These are phyloP conservation scores for Teratosphaeriaceae sp. DNA, from an alignment of 2,329 filamentous ascomycete genomes.

Conservation along the genomic window DNA sequence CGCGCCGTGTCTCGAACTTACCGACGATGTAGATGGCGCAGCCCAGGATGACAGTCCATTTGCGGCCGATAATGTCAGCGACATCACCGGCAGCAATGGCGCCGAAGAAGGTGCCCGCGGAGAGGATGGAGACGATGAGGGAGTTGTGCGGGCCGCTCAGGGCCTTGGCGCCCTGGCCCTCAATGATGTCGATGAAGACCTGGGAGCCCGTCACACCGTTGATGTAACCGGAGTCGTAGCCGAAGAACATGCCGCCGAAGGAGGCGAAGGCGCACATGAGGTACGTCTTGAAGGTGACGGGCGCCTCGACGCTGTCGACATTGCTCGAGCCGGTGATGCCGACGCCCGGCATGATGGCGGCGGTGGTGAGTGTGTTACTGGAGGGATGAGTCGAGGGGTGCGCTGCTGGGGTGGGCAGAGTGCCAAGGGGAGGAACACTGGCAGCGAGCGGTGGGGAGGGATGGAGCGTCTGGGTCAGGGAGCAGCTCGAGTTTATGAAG, in stretches of 20 bases:
- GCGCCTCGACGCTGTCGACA: constrained; percentile 47
- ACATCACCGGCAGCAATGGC: constrained; percentile 71
- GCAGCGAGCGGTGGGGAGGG: background rate
- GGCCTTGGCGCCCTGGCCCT: constrained; percentile 31
- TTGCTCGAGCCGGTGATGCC: constrained; percentile 37
- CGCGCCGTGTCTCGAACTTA: constrained; percentile 12
- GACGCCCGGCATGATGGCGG: constrained; percentile 11
- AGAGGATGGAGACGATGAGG: constrained; percentile 70
- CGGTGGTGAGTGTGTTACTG: background rate
- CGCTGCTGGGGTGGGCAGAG: too few species aligned
- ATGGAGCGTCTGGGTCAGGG: background rate
- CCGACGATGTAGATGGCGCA: constrained; percentile 61
- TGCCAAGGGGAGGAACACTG: background rate
- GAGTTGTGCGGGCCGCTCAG: constrained; percentile 39
- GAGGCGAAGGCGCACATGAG: constrained; percentile 30
- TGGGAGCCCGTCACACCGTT: constrained; percentile 40
- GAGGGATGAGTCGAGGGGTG: background rate
- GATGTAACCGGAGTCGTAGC: constrained; percentile 73
- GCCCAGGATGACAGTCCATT: constrained; percentile 63
- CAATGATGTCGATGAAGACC: constrained; percentile 48
- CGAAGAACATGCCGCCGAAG: constrained; percentile 63
- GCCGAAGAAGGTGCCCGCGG: constrained; percentile 64
- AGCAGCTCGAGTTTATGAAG: background rate
- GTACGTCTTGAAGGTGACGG: constrained; percentile 39
- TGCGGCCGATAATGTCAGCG: constrained; percentile 67